Percentiles rank a stretch among this genome's conserved stretches.
phyloP scores from a whole-genome alignment of 176 grass and related monocot species.

The Themeda triandra region DNA sequence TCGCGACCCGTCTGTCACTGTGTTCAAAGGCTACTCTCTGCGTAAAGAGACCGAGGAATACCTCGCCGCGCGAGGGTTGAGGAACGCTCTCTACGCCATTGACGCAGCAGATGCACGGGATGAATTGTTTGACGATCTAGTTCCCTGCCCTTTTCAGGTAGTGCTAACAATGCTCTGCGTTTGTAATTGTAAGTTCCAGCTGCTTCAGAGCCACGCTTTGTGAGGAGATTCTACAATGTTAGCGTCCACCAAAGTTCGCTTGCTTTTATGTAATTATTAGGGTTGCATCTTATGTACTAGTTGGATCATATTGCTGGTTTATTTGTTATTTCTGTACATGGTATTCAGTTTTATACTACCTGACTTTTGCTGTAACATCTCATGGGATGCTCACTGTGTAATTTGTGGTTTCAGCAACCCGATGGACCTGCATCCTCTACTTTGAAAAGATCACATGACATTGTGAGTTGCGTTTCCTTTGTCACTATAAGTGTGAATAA shows the following conservation, averaged over 20 bases:
- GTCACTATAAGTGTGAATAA: not conserved
- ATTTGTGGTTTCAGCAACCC: conserved; percentile 61
- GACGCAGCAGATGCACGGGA: conserved; percentile 60
- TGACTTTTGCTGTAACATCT: not conserved
- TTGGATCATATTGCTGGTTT: not conserved
- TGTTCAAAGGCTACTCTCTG: conserved; percentile 71
- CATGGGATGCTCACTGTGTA: not conserved
- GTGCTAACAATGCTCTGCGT: not conserved
- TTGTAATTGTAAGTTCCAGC: not conserved
- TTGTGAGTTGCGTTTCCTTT: conserved; percentile 38
- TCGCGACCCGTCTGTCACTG: conserved; percentile 60
- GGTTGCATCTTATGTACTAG: not conserved
- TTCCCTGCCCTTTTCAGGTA: conserved; percentile 82
- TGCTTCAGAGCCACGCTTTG: not conserved
- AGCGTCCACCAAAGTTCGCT: not conserved
- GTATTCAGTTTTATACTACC: not conserved
- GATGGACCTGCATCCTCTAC: conserved; percentile 51
- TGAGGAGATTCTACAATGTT: not conserved
- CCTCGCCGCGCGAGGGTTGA: conserved; percentile 47
- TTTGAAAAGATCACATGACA: conserved; percentile 40
- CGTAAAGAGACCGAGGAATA: conserved; percentile 73
- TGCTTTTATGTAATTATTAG: not conserved
- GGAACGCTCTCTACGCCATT: conserved; percentile 58
- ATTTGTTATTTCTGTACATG: not conserved
- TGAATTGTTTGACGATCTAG: conserved; percentile 60